These are phyloP conservation scores for Flagelloscypha sp. DNA, from an alignment of 768 basidiomycete genomes.

Conservation along the genomic window DNA sequence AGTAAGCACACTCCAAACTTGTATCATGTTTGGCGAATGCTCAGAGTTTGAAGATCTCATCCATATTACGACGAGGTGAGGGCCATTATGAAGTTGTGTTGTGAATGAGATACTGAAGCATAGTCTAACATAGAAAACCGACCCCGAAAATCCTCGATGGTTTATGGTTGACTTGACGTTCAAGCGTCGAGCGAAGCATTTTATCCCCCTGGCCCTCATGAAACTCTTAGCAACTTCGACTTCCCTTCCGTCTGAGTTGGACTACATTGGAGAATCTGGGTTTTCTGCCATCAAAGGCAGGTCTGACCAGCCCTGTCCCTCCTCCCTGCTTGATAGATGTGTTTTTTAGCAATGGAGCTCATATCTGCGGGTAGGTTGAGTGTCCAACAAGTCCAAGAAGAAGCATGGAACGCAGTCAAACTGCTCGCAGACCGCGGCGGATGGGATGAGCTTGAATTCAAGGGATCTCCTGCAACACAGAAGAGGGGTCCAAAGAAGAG, in stretches of 20 bases:
- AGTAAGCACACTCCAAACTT: conserved; percentile 36
- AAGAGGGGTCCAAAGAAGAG: conserved; percentile 29
- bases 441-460: conserved; percentile 53
- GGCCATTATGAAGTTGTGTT: too few species aligned
- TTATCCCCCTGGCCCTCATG: conserved; percentile 72
- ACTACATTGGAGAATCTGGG: conserved; percentile 59
- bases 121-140: conserved; percentile 55
- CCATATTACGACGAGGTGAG: conserved; percentile 75
- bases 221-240: conserved; percentile 44
- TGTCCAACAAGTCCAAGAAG: conserved; percentile 69
- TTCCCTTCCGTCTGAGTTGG: conserved; percentile 40
- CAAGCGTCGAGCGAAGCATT: conserved; percentile 52
- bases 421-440: conserved; percentile 66
- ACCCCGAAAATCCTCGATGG: conserved; percentile 74
- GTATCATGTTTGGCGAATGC: conserved; percentile 7
- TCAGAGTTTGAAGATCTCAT: conserved; percentile 36
- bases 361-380: conserved; percentile 77
- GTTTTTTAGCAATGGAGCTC: conserved; percentile 58
- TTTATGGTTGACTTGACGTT: conserved; percentile 87
- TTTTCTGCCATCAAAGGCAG: conserved; percentile 57
- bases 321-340: background rate
- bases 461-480: too few species aligned
- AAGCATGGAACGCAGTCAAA: conserved; percentile 56
- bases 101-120: too few species aligned
- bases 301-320: conserved; percentile 11